These are phyloP conservation scores for Starmerella stellata DNA, from an alignment of 805 yeast species.

Conservation along the genomic window DNA sequence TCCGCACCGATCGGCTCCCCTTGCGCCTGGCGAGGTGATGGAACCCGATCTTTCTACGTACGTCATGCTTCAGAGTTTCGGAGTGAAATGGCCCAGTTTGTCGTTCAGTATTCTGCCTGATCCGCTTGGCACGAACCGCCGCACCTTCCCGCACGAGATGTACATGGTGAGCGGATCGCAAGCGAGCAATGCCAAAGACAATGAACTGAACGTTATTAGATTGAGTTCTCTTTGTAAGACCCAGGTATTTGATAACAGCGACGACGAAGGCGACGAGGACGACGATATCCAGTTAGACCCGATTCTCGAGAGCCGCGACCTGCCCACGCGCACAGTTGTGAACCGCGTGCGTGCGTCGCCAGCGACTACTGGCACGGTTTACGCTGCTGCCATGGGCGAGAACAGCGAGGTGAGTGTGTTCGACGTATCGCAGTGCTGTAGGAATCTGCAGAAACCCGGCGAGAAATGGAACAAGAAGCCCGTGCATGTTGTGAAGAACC, in stretches of 20 bases:
- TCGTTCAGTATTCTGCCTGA: conserved; percentile 84
- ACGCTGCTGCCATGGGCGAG: conserved; percentile 78
- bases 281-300: conserved; percentile 68
- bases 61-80: conserved; percentile 88
- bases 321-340: conserved; percentile 65
- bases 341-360: conserved; percentile 70
- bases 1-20: conserved; percentile 74
- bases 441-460: conserved; percentile 80
- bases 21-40: conserved; percentile 87
- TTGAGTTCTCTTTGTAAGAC: conserved; percentile 71
- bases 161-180: conserved; percentile 86
- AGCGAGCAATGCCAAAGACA: conserved; percentile 71
- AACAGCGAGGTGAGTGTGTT: conserved; percentile 75
- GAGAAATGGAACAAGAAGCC: conserved; percentile 67
- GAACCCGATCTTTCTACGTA: conserved; percentile 94
- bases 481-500: conserved; percentile 58
- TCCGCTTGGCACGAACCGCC: conserved; percentile 67
- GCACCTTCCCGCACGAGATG: conserved; percentile 73
- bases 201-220: conserved; percentile 71
- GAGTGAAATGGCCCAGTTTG: conserved; percentile 92
- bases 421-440: conserved; percentile 62
- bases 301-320: conserved; percentile 64
- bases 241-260: conserved; percentile 65
- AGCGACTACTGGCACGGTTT: conserved; percentile 48
- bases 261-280: conserved; percentile 55